Percentiles rank a stretch among this genome's conserved stretches.
Evolutionary conservation across 108 stramenopile genomes (phyloP).

Genomic region (Asterionellopsis glacialis): DNA sequence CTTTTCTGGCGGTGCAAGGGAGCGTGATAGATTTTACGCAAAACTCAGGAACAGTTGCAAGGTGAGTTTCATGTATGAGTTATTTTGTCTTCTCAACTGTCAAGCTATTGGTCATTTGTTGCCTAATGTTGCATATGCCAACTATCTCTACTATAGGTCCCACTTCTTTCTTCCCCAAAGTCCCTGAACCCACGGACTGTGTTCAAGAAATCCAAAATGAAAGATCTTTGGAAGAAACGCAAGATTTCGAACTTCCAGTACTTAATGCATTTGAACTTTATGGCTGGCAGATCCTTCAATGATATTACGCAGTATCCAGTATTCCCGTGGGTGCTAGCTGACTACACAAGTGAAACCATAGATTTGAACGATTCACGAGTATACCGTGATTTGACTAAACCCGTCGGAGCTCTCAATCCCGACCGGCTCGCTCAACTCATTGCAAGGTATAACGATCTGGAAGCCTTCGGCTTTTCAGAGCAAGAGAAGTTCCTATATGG

Average conservation of each 20-base stretch:
- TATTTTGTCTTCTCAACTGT: no score
- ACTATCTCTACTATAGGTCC: slow-evolving; percentile 32
- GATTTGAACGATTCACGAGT: slow-evolving; percentile 72
- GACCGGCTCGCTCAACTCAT: slow-evolving; percentile 63
- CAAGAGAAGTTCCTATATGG: slow-evolving; percentile 87
- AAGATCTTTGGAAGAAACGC: slow-evolving; percentile 70
- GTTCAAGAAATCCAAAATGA: slow-evolving; percentile 64
- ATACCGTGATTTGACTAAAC: slow-evolving; percentile 90
- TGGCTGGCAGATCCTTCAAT: slow-evolving; percentile 94
- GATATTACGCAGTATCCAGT: slow-evolving; percentile 95
- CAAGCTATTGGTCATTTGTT: slow-evolving; percentile 8
- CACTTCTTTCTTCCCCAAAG: slow-evolving; percentile 71
- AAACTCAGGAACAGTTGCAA: slow-evolving; percentile 76
- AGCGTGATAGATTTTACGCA: slow-evolving; percentile 71
- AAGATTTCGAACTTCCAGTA: slow-evolving; percentile 85
- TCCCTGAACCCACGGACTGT: slow-evolving; percentile 69
- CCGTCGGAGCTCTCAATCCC: slow-evolving; percentile 90
- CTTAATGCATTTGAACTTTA: slow-evolving; percentile 85
- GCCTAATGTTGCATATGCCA: not conserved
- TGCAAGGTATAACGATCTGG: slow-evolving; percentile 71
- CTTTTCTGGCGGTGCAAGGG: slow-evolving; percentile 66
- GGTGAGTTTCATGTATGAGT: slow-evolving; percentile 30
- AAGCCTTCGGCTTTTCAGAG: slow-evolving; percentile 66
- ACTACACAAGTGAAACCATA: slow-evolving; percentile 72
- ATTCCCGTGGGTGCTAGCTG: slow-evolving; percentile 94